A percentile compares a stretch with the other conserved stretches of the same genome.
phyloP scores from a whole-genome alignment of 495 filamentous ascomycete genomes.

The Aspergillus leporis region DNA sequence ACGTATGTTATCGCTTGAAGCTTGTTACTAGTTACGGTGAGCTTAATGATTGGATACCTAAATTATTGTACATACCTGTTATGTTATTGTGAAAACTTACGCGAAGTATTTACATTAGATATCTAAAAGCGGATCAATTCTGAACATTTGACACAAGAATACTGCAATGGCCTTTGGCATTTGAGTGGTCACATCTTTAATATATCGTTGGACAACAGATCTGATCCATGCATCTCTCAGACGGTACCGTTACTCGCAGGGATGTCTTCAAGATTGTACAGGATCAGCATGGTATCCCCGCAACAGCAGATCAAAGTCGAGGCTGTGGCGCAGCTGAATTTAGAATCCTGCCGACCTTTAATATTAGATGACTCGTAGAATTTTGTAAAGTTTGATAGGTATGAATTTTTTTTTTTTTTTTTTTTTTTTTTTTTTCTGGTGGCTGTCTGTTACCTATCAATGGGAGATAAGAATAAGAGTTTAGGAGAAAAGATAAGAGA shows the following conservation, averaged over 20 bases:
- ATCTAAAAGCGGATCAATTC: too few relatives aligned
- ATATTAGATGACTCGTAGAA: neutral
- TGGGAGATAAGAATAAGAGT: constrained; percentile 4
- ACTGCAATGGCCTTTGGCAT: too few relatives aligned
- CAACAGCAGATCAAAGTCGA: neutral
- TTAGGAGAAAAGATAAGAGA: neutral
- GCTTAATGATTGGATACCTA: neutral
- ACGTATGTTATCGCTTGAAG: neutral
- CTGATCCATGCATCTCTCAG: too few relatives aligned
- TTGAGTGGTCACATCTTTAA: too few relatives aligned
- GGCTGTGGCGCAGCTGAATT: neutral
- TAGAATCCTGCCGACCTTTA: neutral
- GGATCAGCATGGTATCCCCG: neutral
- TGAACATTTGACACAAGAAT: too few relatives aligned
- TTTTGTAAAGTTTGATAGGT: neutral
- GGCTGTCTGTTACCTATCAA: too few relatives aligned
- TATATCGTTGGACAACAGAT: too few relatives aligned
- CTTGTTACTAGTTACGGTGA: neutral
- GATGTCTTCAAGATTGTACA: too few relatives aligned
- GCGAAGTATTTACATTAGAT: neutral
- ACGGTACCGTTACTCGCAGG: too few relatives aligned
- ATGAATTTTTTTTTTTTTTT: neutral
- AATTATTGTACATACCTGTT: neutral
- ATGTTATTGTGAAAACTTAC: neutral
- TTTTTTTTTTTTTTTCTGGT: constrained; percentile 3